These are phyloP conservation scores for Penicillium herquei DNA, from an alignment of 495 filamentous ascomycete genomes.

Conservation along the genomic window DNA sequence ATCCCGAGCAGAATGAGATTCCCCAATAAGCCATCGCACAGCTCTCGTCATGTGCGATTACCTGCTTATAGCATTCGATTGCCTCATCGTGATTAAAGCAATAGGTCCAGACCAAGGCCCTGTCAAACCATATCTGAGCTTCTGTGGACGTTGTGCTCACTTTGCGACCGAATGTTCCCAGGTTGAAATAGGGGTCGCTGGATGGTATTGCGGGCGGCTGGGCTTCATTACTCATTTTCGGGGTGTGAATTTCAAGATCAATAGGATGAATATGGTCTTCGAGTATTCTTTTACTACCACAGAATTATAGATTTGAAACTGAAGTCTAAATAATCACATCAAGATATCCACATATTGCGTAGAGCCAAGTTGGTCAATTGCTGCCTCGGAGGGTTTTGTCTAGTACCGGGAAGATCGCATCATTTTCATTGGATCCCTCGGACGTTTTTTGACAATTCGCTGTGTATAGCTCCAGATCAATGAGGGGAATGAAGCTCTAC, in stretches of 20 bases:
- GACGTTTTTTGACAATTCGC: constrained; percentile 8
- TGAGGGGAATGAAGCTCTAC: too few species aligned
- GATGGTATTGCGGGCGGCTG: constrained; percentile 23
- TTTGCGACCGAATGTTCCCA: constrained; percentile 50
- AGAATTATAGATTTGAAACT: background rate
- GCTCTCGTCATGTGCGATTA: constrained; percentile 47
- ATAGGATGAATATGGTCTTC: background rate
- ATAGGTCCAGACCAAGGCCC: constrained; percentile 63
- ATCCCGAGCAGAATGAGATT: constrained; percentile 60
- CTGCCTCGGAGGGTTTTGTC: constrained; percentile 17
- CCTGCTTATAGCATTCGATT: constrained; percentile 56
- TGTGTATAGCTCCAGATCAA: too few species aligned
- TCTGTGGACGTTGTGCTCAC: constrained; percentile 43
- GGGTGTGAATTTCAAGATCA: background rate
- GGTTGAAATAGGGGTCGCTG: constrained; percentile 51
- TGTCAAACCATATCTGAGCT: constrained; percentile 58
- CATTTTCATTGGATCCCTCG: constrained; percentile 11
- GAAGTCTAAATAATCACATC: constrained; percentile 3
- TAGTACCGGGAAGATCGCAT: background rate
- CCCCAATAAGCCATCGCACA: constrained; percentile 71
- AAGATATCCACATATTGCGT: background rate
- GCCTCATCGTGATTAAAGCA: constrained; percentile 67
- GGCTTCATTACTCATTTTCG: constrained; percentile 1
- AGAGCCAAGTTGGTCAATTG: constrained; percentile 1
- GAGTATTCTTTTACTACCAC: background rate